phyloP scores from a whole-genome alignment of 208 protist species.

The Naegleria fowleri region DNA sequence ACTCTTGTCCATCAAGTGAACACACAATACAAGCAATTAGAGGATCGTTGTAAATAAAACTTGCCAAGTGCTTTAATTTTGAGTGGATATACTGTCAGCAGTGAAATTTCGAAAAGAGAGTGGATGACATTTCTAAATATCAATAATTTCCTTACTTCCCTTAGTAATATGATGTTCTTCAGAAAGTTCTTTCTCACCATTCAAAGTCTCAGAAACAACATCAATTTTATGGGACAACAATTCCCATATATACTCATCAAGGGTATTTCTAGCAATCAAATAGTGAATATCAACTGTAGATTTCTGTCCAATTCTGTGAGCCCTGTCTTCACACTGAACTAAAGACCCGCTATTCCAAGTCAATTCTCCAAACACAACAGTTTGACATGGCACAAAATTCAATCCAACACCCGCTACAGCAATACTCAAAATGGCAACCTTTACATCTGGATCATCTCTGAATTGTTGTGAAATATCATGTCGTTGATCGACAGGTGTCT shows the following conservation, averaged over 20 bases:
- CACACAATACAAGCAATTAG: too few relatives aligned
- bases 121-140: too few relatives aligned
- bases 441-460: conserved; percentile 56
- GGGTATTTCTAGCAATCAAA: conserved; percentile 8
- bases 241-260: neutral
- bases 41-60: too few relatives aligned
- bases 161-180: neutral
- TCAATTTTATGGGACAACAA: neutral
- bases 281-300: conserved; percentile 46
- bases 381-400: conserved; percentile 82
- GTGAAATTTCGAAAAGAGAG: too few relatives aligned
- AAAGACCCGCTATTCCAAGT: conserved; percentile 93
- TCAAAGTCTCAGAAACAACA: conserved; percentile 1
- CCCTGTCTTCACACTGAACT: conserved; percentile 89
- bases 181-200: neutral
- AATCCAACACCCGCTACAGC: conserved; percentile 56
- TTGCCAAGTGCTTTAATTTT: too few relatives aligned
- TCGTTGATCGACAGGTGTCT: conserved; percentile 56
- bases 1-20: too few relatives aligned
- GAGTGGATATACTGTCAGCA: too few relatives aligned
- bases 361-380: conserved; percentile 91
- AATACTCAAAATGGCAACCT: conserved; percentile 70
- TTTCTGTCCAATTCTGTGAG: conserved; percentile 87
- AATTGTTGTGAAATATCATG: conserved; percentile 69
- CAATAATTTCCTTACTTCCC: neutral